Evolutionary conservation across 148 eudicot genomes (phyloP).

Genomic region (Cornus kousa): DNA sequence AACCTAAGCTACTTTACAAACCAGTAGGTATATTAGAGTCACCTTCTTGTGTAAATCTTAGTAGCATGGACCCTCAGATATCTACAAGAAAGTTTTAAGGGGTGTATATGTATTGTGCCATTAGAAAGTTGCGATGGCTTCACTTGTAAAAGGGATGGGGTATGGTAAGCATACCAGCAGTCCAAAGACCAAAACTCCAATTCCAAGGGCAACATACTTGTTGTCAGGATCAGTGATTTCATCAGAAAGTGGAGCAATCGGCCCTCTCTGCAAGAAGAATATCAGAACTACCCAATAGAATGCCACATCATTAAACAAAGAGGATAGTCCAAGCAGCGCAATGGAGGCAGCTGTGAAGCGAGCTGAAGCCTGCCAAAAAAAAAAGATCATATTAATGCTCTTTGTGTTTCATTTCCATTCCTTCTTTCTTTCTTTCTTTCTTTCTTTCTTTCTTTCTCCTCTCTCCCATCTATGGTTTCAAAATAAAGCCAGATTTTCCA

Average conservation of each 20-base stretch:
- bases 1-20: background rate
- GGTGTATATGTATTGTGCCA: background rate
- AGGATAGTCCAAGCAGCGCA: slow-evolving; percentile 74
- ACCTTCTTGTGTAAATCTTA: background rate
- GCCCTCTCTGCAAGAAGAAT: slow-evolving; percentile 91
- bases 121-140: slow-evolving; percentile 49
- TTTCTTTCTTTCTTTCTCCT: background rate
- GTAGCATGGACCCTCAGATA: background rate
- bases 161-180: slow-evolving; percentile 89
- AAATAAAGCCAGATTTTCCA: background rate
- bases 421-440: background rate
- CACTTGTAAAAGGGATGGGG: slow-evolving; percentile 75
- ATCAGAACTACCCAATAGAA: slow-evolving; percentile 92
- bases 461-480: background rate
- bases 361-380: slow-evolving; percentile 65
- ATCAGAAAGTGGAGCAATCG: slow-evolving; percentile 85
- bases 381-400: background rate
- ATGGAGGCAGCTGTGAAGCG: slow-evolving; percentile 70
- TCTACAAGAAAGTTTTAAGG: background rate
- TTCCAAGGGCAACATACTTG: slow-evolving; percentile 65
- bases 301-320: slow-evolving; percentile 88
- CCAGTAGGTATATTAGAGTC: background rate
- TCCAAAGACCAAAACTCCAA: slow-evolving; percentile 70
- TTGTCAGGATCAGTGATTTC: slow-evolving; percentile 82
- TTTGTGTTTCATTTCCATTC: background rate